Evolutionary conservation across 371 early-diverging fungal genomes (phyloP).

Genomic region (Polyrhizophydium stewartii): DNA sequence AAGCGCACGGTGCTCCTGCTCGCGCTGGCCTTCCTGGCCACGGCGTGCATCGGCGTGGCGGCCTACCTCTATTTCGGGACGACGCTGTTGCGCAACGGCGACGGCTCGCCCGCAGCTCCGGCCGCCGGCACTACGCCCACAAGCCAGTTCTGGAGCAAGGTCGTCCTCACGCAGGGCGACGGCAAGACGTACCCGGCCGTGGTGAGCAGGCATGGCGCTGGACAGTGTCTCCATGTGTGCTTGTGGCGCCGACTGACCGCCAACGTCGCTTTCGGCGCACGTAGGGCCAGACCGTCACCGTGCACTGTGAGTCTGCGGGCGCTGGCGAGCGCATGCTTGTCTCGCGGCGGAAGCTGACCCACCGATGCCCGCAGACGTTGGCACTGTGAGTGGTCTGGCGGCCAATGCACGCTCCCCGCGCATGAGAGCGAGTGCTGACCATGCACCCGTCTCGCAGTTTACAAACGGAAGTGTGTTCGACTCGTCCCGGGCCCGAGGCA

Average conservation of each 20-base stretch:
- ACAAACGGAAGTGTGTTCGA: slow-evolving; percentile 79
- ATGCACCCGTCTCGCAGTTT: not conserved
- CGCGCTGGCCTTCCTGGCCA: too few species aligned
- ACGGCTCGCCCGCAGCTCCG: too few species aligned
- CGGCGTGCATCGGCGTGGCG: too few species aligned
- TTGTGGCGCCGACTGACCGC: not conserved
- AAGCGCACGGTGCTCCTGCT: too few species aligned
- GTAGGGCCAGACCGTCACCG: slow-evolving; percentile 41
- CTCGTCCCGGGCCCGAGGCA: slow-evolving; percentile 73
- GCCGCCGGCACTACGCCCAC: too few species aligned
- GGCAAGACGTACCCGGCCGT: slow-evolving; percentile 14
- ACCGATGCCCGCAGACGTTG: slow-evolving; percentile 17
- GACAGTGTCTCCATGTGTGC: not conserved
- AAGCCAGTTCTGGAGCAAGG: slow-evolving; percentile 8
- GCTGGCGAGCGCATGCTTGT: not conserved
- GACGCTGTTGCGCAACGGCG: too few species aligned
- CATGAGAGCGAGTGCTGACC: not conserved
- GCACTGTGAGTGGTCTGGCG: slow-evolving; percentile 24
- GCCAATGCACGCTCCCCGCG: not conserved
- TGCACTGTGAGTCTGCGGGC: slow-evolving; percentile 28
- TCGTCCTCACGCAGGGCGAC: slow-evolving; percentile 11
- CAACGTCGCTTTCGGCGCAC: not conserved
- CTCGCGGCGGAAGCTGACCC: not conserved
- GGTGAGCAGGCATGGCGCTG: slow-evolving; percentile 8
- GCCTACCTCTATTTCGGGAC: too few species aligned